phyloP scores from a whole-genome alignment of 257 asterid genomes.

The Leptodermis oblonga region DNA sequence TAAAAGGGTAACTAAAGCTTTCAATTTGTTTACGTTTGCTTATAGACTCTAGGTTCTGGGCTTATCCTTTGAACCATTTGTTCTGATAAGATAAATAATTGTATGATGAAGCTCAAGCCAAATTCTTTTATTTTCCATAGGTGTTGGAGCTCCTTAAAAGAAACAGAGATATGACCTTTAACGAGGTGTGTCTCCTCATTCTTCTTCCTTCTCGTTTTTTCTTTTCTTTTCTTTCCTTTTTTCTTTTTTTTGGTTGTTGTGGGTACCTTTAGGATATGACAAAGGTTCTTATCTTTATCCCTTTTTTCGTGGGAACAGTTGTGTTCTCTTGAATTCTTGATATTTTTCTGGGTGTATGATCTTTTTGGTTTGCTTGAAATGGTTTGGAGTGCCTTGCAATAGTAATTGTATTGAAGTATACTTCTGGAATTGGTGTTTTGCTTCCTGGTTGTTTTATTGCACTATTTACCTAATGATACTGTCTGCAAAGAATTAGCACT shows the following conservation, averaged over 20 bases:
- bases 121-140: conserved; percentile 29
- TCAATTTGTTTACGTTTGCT: neutral
- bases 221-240: too few relatives aligned
- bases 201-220: too few relatives aligned
- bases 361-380: neutral
- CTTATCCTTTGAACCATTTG: neutral
- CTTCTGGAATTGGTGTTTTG: too few relatives aligned
- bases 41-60: too few relatives aligned
- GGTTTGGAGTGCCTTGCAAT: neutral
- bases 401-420: neutral
- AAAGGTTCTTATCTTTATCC: neutral
- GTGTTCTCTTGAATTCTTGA: neutral
- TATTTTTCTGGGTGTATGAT: neutral
- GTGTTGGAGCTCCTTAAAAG: conserved; percentile 75
- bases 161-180: conserved; percentile 86
- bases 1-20: conserved; percentile 39
- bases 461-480: neutral
- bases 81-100: too few relatives aligned
- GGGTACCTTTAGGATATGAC: neutral
- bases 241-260: too few relatives aligned
- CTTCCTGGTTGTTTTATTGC: neutral
- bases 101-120: too few relatives aligned
- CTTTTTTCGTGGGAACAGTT: neutral
- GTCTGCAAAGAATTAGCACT: too few relatives aligned
- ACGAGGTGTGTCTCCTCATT: conserved; percentile 59